These are phyloP conservation scores for Fusarium sterilihyphosum DNA, from an alignment of 2,329 filamentous ascomycete species.

Conservation along the genomic window DNA sequence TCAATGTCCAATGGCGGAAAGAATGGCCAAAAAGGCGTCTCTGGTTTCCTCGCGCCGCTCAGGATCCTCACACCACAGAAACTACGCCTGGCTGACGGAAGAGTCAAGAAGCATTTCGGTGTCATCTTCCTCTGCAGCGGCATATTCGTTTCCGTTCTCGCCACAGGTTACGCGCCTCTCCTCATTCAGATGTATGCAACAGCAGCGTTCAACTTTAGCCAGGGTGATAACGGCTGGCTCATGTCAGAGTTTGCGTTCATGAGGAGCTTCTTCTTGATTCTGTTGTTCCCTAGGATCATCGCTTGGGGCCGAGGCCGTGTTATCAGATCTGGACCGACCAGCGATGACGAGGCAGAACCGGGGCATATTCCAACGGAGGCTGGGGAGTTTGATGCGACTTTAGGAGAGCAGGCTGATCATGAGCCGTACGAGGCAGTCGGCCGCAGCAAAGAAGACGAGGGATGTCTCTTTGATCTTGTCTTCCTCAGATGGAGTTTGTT, in stretches of 20 bases:
- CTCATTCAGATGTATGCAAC: constrained; percentile 70
- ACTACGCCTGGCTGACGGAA: constrained; percentile 62
- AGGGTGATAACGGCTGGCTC: constrained; percentile 65
- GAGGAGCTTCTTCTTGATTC: constrained; percentile 64
- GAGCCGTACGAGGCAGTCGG: constrained; percentile 53
- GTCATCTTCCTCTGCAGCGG: constrained; percentile 71
- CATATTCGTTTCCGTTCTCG: constrained; percentile 74
- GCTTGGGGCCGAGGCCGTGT: constrained; percentile 50
- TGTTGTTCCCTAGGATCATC: constrained; percentile 65
- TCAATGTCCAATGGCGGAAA: constrained; percentile 48
- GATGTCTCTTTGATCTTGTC: constrained; percentile 71
- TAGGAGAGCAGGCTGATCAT: constrained; percentile 53
- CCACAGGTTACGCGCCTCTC: constrained; percentile 73
- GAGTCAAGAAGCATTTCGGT: constrained; percentile 65
- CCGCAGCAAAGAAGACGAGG: constrained; percentile 53
- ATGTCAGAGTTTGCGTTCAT: constrained; percentile 66
- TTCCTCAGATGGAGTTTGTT: constrained; percentile 74
- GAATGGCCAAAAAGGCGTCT: constrained; percentile 48
- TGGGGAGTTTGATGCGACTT: constrained; percentile 53
- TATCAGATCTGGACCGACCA: neutral
- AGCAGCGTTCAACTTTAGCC: constrained; percentile 63
- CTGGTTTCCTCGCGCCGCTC: constrained; percentile 70
- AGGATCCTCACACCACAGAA: constrained; percentile 68
- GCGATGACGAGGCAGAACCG: constrained; percentile 10
- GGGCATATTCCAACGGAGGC: constrained; percentile 49